Evolutionary conservation across 23 red algal genomes (phyloP), one percentile per base, ranked within the genome.

Genomic region (Gracilaria gracilis): DNA sequence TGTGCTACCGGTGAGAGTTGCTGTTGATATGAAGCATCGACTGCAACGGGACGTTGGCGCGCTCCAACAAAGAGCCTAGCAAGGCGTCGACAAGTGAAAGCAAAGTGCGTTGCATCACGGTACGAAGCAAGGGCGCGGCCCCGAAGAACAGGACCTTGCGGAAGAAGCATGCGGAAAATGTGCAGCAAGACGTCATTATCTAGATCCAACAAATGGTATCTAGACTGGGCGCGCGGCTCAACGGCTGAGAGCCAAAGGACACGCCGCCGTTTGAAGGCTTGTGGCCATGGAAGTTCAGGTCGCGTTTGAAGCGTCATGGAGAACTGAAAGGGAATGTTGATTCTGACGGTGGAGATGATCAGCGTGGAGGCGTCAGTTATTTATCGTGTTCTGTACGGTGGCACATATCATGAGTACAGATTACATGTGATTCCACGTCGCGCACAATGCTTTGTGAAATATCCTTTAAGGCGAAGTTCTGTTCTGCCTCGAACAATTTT

Each of bases 61-160:
- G 46, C 72, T 33, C 2, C 27, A 23, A 28, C 12, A 51, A 77
- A 77, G 23, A 77, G 72, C 34, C 24, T 35, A 23, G 72, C 46
- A 46, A 77, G 46, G 23, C 72, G 72, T 28, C 34, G 31, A 33
- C 72, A 77, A 77, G 72, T 77, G 72, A 77, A 77, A 25, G 39
- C 72, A 77, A 77, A 77, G 42, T 77, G 23, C 8, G 72, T 49
- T 17, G 72, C 72, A 51, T 77, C 72, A 77, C 72, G 72, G 28
- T 77, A 77, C 3, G 72, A 77, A 77, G 72, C 46, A 37, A 77
- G 46, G 24, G 72, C 23, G 6, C 72, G 72, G 72, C 72, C 72
- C 9, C 72, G 72, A 24, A 77, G 36, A 28, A 77, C 72, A 37
- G 72, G 29, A 51, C 23, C 5, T 33, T 25, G 13, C 38, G 72